Evolutionary conservation across 228 moss, liverwort and hornwort species (phyloP).

Genomic region (Sphagnum fallax): DNA sequence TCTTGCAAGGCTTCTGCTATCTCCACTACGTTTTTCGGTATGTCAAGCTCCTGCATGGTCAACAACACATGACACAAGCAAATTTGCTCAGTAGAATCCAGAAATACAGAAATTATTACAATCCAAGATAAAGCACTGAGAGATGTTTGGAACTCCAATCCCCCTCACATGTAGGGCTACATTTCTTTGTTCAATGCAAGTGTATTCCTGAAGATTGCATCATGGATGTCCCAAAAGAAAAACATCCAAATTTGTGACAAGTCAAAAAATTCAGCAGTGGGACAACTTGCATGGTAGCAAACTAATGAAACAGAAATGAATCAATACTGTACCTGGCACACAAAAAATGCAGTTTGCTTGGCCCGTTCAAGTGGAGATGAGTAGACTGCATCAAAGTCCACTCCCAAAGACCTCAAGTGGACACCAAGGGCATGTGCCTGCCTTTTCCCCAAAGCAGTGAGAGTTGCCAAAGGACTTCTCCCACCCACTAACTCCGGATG

Average conservation of each 20-base stretch:
- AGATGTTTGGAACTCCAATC: background rate
- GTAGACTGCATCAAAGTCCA: conserved; percentile 57
- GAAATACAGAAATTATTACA: background rate
- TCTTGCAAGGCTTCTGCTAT: conserved; percentile 60
- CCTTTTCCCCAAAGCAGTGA: conserved; percentile 45
- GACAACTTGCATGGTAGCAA: too few relatives aligned
- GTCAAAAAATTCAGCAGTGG: too few relatives aligned
- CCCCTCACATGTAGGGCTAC: background rate
- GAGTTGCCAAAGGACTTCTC: conserved; percentile 38
- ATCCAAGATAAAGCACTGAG: background rate
- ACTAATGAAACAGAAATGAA: too few relatives aligned
- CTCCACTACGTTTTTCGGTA: conserved; percentile 48
- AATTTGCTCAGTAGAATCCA: background rate
- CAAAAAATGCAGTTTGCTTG: conserved; percentile 55
- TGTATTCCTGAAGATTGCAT: background rate
- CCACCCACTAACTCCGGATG: conserved; percentile 51
- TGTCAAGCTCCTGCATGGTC: conserved; percentile 43
- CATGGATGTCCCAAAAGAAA: background rate
- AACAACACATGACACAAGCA: background rate
- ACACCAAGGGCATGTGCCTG: conserved; percentile 63
- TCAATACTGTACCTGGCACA: conserved; percentile 45
- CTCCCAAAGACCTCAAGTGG: conserved; percentile 38
- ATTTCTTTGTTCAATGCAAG: background rate
- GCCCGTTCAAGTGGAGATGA: conserved; percentile 64
- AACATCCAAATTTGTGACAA: too few relatives aligned